Evolutionary conservation across 345 rosid species (phyloP).

Genomic region (Citrus reticulata): DNA sequence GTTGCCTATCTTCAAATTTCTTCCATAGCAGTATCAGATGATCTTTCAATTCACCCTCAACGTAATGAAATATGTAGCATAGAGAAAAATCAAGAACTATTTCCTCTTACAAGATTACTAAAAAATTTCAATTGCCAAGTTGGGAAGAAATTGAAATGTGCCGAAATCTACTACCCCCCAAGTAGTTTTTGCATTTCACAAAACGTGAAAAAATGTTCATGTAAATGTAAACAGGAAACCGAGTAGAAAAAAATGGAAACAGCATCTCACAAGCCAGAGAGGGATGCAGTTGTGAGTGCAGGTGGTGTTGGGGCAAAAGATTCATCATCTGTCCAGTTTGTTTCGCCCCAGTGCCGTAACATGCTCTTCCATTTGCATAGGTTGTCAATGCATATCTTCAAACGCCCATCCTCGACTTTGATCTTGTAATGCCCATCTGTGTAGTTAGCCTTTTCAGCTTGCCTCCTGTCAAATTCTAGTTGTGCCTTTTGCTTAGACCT

Average conservation of each 20-base stretch:
- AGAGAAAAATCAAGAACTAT: not conserved
- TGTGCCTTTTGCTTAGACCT: conserved; percentile 92
- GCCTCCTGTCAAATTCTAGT: conserved; percentile 72
- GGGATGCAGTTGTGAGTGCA: conserved; percentile 42
- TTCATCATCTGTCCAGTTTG: conserved; percentile 71
- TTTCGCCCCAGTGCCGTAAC: conserved; percentile 91
- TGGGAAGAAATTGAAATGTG: not conserved
- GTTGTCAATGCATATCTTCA: conserved; percentile 68
- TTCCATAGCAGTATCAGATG: not conserved
- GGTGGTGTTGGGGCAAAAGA: conserved; percentile 68
- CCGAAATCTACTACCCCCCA: not conserved
- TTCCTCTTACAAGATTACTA: not conserved
- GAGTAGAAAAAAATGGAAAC: not conserved
- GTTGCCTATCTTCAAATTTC: not conserved
- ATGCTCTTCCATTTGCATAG: conserved; percentile 87
- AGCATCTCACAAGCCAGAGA: conserved; percentile 29
- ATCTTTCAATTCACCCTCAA: not conserved
- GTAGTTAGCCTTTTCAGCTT: conserved; percentile 73
- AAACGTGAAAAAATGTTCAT: not conserved
- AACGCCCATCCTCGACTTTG: conserved; percentile 54
- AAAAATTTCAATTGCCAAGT: not conserved
- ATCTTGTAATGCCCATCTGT: conserved; percentile 73
- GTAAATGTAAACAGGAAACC: not conserved
- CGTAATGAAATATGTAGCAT: not conserved
- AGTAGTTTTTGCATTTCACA: conserved; percentile 3